Evolutionary conservation across 441 rosid genomes (phyloP).

Genomic region (Jatropha multifida): DNA sequence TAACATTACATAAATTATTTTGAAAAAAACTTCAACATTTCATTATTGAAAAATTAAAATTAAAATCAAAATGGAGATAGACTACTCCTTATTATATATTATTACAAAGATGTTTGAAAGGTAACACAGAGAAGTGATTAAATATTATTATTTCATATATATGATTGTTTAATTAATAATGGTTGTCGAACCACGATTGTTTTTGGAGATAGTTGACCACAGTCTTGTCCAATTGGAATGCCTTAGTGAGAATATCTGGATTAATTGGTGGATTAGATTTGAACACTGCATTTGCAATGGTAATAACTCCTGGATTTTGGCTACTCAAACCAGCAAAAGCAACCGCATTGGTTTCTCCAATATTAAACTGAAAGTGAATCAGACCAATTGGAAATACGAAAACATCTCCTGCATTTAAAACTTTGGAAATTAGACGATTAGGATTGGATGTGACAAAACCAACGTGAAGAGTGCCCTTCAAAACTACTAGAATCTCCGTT

Average conservation of each 20-base stretch:
- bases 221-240: conserved; percentile 31
- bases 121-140: too few relatives aligned
- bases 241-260: conserved; percentile 30
- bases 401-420: conserved; percentile 33
- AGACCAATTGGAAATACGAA: conserved; percentile 19
- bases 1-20: too few relatives aligned
- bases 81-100: too few relatives aligned
- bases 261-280: conserved; percentile 30
- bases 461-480: conserved; percentile 23
- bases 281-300: conserved; percentile 41
- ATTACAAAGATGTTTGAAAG: background rate
- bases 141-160: too few relatives aligned
- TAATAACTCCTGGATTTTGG: conserved; percentile 38
- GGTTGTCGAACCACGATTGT: background rate
- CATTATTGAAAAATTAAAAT: too few relatives aligned
- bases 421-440: conserved; percentile 18
- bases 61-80: background rate
- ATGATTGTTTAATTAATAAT: background rate
- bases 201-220: conserved; percentile 27
- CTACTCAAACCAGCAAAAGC: conserved; percentile 39
- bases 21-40: too few relatives aligned
- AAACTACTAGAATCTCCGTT: background rate
- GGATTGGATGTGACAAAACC: conserved; percentile 30
- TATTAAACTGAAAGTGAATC: conserved; percentile 42
- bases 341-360: conserved; percentile 27